Percentiles rank a stretch among this genome's conserved stretches.
phyloP scores from a whole-genome alignment of 2,329 filamentous ascomycete species.

The Arthrobotrys sinensis region DNA sequence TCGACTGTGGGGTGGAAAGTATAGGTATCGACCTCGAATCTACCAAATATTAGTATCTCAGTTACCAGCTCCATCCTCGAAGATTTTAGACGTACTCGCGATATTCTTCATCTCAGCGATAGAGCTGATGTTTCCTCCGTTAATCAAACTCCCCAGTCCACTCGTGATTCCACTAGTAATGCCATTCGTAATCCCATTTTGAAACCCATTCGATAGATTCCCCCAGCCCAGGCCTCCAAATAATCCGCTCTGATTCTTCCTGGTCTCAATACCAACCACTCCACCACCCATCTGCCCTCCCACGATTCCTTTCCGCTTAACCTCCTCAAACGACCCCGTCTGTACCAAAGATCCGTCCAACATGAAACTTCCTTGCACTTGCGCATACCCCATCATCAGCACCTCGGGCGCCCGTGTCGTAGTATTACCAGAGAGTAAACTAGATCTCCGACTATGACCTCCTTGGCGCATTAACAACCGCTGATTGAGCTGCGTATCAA shows the following conservation, averaged over 20 bases:
- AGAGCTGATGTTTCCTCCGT: constrained; percentile 87
- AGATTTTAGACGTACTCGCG: constrained; percentile 71
- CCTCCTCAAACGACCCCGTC: constrained; percentile 90
- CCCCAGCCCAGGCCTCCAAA: constrained; percentile 90
- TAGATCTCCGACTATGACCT: constrained; percentile 66
- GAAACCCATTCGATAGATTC: constrained; percentile 67
- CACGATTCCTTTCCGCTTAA: constrained; percentile 93
- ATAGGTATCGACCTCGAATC: constrained; percentile 86
- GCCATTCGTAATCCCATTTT: constrained; percentile 50
- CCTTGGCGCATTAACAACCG: constrained; percentile 72
- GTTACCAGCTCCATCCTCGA: neutral
- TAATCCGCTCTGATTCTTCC: constrained; percentile 82
- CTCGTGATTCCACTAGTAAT: constrained; percentile 78
- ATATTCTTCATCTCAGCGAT: constrained; percentile 95
- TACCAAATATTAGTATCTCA: constrained; percentile 57
- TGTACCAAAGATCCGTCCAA: constrained; percentile 93
- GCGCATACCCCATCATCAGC: constrained; percentile 97
- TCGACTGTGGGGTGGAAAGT: constrained; percentile 94
- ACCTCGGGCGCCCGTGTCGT: constrained; percentile 76
- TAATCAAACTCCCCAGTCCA: constrained; percentile 89
- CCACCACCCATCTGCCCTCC: constrained; percentile 86
- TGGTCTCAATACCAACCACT: constrained; percentile 83
- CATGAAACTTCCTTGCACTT: constrained; percentile 91
- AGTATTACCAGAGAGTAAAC: constrained; percentile 62
- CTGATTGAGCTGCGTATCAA: constrained; percentile 72